Conservation (phyloP, 495 filamentous ascomycete species). For the Penicillium arizonense region DNA sequence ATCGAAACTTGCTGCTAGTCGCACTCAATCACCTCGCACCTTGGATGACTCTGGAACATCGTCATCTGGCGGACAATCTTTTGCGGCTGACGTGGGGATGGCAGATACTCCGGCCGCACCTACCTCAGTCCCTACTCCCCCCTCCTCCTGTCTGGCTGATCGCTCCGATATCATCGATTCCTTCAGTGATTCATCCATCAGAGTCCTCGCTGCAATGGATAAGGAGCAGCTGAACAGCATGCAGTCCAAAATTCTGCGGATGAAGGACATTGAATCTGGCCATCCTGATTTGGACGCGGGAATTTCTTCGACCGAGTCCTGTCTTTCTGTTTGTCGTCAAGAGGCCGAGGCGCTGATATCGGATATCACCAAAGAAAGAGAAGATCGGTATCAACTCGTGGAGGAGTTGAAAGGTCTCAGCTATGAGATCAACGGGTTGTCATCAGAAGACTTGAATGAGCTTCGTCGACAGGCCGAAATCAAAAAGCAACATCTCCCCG, state of each 20-base stretch:
- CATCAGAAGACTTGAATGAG: conserved; percentile 40
- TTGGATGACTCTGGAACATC: conserved; percentile 18
- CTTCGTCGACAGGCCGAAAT: conserved; percentile 28
- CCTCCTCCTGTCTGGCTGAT: neutral
- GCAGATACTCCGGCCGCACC: conserved; percentile 4
- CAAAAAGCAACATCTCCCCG: conserved; percentile 24
- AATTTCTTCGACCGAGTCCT: conserved; percentile 44
- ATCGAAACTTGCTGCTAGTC: conserved; percentile 46
- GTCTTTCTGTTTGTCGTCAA: conserved; percentile 51
- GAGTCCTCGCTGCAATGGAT: conserved; percentile 15
- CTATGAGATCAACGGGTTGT: conserved; percentile 42
- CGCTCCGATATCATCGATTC: conserved; percentile 7
- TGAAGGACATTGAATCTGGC: conserved; percentile 55
- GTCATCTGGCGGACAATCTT: conserved; percentile 17
- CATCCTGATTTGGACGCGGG: conserved; percentile 57
- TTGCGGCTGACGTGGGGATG: conserved; percentile 7
- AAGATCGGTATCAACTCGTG: conserved; percentile 40
- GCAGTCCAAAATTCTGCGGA: conserved; percentile 39
- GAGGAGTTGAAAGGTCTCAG: conserved; percentile 56
- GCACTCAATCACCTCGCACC: conserved; percentile 31
- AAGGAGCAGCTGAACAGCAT: conserved; percentile 24
- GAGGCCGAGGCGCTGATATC: conserved; percentile 59
- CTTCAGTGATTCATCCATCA: conserved; percentile 12
- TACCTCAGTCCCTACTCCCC: neutral
- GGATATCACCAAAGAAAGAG: conserved; percentile 50